These are phyloP conservation scores for Clavispora fructus DNA, from an alignment of 805 yeast species.

Conservation along the genomic window DNA sequence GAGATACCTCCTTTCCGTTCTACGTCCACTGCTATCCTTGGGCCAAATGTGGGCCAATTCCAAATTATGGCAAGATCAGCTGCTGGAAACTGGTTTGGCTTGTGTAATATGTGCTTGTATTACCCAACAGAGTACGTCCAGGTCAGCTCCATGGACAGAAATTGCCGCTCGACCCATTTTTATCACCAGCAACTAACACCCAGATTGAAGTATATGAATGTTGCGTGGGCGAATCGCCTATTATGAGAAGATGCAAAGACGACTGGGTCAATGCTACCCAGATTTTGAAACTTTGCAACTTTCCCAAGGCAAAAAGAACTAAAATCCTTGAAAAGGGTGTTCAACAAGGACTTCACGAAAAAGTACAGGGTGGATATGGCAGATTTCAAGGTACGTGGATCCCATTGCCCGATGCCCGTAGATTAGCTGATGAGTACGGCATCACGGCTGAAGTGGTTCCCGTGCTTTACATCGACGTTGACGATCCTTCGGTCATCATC, in stretches of 20 bases:
- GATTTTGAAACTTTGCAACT: slow-evolving; percentile 85
- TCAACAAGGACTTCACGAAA: slow-evolving; percentile 85
- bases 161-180: neutral
- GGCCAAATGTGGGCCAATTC: neutral
- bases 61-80: neutral
- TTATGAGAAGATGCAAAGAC: slow-evolving; percentile 86
- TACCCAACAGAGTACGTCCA: too few species aligned
- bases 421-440: slow-evolving; percentile 36
- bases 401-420: slow-evolving; percentile 67
- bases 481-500: slow-evolving; percentile 32
- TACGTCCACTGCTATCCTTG: neutral
- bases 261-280: slow-evolving; percentile 98
- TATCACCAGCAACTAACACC: neutral
- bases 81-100: too few species aligned
- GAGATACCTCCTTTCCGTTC: neutral
- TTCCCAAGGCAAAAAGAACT: slow-evolving; percentile 91
- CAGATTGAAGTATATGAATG: slow-evolving; percentile 68
- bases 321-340: slow-evolving; percentile 89
- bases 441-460: slow-evolving; percentile 37
- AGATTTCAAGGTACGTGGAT: slow-evolving; percentile 98
- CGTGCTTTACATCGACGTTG: slow-evolving; percentile 33
- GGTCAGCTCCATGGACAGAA: neutral
- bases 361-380: slow-evolving; percentile 96
- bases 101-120: too few species aligned
- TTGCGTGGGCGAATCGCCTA: slow-evolving; percentile 59